Conservation (phyloP, 768 basidiomycete species). For the Rhodocollybia butyracea region DNA sequence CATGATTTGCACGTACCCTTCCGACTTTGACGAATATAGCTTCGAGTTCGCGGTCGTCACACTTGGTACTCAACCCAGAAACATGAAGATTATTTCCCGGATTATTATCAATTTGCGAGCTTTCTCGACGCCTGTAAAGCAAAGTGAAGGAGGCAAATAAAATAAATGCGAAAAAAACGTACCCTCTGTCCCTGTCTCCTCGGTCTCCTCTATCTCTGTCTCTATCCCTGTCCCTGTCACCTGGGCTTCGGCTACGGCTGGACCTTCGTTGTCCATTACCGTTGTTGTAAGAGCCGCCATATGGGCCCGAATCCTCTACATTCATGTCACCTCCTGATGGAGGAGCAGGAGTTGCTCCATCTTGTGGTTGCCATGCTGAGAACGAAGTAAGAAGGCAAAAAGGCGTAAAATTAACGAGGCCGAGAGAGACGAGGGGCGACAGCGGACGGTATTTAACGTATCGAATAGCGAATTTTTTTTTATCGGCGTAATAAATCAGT, state of each 20-base stretch:
- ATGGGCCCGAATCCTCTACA: constrained; percentile 33
- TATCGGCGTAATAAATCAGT: too few species aligned
- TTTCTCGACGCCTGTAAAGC: constrained; percentile 44
- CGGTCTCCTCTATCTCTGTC: background rate
- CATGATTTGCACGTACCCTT: constrained; percentile 45
- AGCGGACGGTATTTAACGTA: background rate
- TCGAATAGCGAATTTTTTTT: too few species aligned
- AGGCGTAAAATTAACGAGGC: background rate
- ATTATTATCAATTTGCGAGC: constrained; percentile 33
- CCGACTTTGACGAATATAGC: constrained; percentile 87
- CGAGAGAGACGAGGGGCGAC: background rate
- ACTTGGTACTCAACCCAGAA: constrained; percentile 52
- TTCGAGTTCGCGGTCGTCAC: constrained; percentile 86
- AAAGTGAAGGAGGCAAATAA: background rate
- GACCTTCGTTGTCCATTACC: constrained; percentile 49
- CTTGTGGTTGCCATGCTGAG: constrained; percentile 83
- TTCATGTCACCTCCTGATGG: constrained; percentile 62
- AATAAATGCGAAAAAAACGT: constrained; percentile 23
- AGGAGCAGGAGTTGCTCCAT: constrained; percentile 69
- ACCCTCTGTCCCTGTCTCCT: constrained; percentile 60
- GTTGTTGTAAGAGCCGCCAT: constrained; percentile 28
- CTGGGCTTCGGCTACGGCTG: constrained; percentile 79
- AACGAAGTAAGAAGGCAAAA: constrained; percentile 30
- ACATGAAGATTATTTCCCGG: constrained; percentile 67
- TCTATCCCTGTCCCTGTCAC: background rate